Base-by-base conservation (phyloP, 2,329 filamentous ascomycete genomes). In the Fusarium udum region DNA sequence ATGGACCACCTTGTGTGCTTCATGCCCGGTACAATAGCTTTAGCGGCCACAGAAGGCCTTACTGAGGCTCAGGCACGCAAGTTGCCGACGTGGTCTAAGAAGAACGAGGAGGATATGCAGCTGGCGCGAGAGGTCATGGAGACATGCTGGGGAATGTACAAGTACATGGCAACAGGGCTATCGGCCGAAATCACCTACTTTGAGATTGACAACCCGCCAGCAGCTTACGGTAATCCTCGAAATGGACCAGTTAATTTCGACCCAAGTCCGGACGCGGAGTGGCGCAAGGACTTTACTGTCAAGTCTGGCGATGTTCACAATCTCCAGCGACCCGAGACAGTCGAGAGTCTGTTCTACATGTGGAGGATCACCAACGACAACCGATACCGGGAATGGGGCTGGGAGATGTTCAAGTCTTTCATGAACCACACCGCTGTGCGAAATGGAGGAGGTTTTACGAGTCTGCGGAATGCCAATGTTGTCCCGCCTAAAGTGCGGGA, bases 1-100 rank as follows among this genome's bases (percentile, higher is more conserved):
- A 98, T 99, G 95, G 96, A 99, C 79, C 96, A 99, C 79, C 87
- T 98, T 10, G 95, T 97, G 42, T 99, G 96, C 84, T 99, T 99
- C 86, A 92, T 98, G 89, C 95, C 95, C 0, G 96, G 96, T 14
- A 98, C 95, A 7, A 97, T 99, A 77, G 95, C 95, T 0, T 88
- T 99, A 3, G 95, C 90, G 1, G 94, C 91, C 1, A 99, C 96
- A 0, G 92, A 91, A 40, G 96, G 96, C 4, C 82, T 92, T 39
- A 89, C 92, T 0, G 90, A 97, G 67, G 87, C 88, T 2, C 90
- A 95, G 79, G 95, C 95, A 18, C 91, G 90, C 75, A 92, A 93
- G 80, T 85, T 89, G 3, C 84, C 90, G 0, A 88, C 85, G 13
- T 98, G 96, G 96, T 90, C 88, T 39, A 87, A 90, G 74, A 89